Percentiles rank a stretch among this genome's conserved stretches.
These are phyloP conservation scores for Picochlorum sp. DNA, from an alignment of 139 green algal species.

Conservation along the genomic window DNA sequence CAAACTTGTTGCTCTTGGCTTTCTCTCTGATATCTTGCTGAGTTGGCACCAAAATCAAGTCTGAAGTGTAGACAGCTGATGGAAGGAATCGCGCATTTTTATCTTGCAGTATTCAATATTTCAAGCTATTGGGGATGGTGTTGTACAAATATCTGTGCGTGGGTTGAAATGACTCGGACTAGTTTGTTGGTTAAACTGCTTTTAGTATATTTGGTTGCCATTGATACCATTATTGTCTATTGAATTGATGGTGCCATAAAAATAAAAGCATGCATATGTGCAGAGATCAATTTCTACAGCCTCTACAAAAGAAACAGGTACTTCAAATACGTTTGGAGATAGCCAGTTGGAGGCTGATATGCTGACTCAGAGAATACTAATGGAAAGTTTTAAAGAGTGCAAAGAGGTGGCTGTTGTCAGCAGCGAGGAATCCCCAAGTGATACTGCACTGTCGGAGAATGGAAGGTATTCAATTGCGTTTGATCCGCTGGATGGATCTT, in stretches of 20 bases:
- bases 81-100: not conserved
- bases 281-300: slow-evolving; percentile 1
- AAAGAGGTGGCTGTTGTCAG: slow-evolving; percentile 42
- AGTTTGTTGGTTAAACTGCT: slow-evolving; percentile 1
- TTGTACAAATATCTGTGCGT: not conserved
- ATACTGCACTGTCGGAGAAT: slow-evolving; percentile 14
- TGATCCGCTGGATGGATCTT: slow-evolving; percentile 71
- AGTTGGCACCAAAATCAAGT: no score
- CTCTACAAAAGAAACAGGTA: slow-evolving; percentile 7
- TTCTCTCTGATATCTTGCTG: no score
- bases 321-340: slow-evolving; percentile 47
- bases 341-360: slow-evolving; percentile 61
- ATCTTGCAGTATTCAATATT: not conserved
- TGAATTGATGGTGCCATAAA: no score
- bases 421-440: slow-evolving; percentile 60
- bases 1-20: not conserved
- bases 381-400: not conserved
- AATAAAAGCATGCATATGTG: no score
- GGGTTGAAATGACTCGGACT: not conserved
- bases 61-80: no score
- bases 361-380: slow-evolving; percentile 39
- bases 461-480: slow-evolving; percentile 53
- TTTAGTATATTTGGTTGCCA: not conserved
- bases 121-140: not conserved
- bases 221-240: slow-evolving; percentile 1